phyloP scores from a whole-genome alignment of 192 early-diverging fungal genomes.

The Coemansia sp. region DNA sequence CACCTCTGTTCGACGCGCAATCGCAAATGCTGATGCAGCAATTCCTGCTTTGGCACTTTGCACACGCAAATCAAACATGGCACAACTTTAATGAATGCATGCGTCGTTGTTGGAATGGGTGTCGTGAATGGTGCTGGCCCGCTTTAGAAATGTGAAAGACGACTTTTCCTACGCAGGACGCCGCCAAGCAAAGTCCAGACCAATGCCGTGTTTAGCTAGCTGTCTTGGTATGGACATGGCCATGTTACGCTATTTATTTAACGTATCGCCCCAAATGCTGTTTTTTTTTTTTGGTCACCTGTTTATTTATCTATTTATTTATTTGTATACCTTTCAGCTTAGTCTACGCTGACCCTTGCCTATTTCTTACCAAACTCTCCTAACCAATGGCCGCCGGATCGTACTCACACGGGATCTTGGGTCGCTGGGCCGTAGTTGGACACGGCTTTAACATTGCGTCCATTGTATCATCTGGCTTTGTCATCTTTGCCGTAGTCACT shows the following conservation, averaged over 20 bases:
- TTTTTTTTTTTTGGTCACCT: neutral
- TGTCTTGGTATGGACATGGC: too few species aligned
- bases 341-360: neutral
- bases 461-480: conserved; percentile 29
- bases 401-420: conserved; percentile 36
- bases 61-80: neutral
- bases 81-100: neutral
- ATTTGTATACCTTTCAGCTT: neutral
- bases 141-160: neutral
- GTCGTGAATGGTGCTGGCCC: too few species aligned
- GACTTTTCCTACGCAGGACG: neutral
- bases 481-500: conserved; percentile 19
- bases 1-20: neutral
- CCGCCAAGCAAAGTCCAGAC: too few species aligned
- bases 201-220: too few species aligned
- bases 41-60: conserved; percentile 4
- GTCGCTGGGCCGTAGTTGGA: conserved; percentile 47
- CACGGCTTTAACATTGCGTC: conserved; percentile 46
- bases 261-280: neutral
- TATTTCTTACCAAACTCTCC: neutral
- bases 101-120: neutral
- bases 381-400: conserved; percentile 4
- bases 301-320: neutral
- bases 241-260: too few species aligned
- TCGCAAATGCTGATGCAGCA: neutral